phyloP scores from a whole-genome alignment of 257 asterid species.

The Fraxinus pennsylvanica region DNA sequence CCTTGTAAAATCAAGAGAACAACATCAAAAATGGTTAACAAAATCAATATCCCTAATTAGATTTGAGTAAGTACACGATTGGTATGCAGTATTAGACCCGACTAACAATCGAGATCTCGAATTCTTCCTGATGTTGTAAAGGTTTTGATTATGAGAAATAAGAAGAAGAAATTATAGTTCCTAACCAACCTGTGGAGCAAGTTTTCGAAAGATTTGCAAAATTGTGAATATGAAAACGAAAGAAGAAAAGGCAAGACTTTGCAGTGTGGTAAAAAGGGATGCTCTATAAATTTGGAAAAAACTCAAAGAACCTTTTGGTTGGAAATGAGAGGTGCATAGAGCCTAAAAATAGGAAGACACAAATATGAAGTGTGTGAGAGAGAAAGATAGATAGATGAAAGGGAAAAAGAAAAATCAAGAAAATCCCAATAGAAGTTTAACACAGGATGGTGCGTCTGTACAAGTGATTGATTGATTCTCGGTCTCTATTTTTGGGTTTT shows the following conservation, averaged over 20 bases:
- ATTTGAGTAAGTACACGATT: background rate
- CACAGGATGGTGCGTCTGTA: conserved; percentile 17
- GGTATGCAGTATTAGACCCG: background rate
- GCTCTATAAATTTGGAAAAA: conserved; percentile 63
- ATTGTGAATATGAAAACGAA: conserved; percentile 18
- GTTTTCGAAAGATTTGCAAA: conserved; percentile 32
- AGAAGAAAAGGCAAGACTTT: conserved; percentile 19
- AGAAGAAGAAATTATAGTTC: background rate
- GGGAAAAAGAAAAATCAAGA: conserved; percentile 8
- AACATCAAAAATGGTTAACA: background rate
- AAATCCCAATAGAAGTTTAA: conserved; percentile 24
- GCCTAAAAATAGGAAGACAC: conserved; percentile 55
- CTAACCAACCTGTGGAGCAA: background rate
- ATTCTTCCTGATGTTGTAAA: background rate
- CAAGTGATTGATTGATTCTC: conserved; percentile 40
- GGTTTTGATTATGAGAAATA: background rate
- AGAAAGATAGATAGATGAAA: background rate
- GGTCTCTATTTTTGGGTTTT: conserved; percentile 26
- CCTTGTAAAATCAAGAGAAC: conserved; percentile 7
- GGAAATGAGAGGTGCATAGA: conserved; percentile 35
- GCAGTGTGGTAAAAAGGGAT: conserved; percentile 31
- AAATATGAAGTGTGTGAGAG: conserved; percentile 27
- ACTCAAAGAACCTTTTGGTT: conserved; percentile 43
- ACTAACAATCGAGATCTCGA: background rate
- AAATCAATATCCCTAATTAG: background rate